phyloP scores from a whole-genome alignment of 1,284 basidiomycete genomes.

The Irpex sp. region DNA sequence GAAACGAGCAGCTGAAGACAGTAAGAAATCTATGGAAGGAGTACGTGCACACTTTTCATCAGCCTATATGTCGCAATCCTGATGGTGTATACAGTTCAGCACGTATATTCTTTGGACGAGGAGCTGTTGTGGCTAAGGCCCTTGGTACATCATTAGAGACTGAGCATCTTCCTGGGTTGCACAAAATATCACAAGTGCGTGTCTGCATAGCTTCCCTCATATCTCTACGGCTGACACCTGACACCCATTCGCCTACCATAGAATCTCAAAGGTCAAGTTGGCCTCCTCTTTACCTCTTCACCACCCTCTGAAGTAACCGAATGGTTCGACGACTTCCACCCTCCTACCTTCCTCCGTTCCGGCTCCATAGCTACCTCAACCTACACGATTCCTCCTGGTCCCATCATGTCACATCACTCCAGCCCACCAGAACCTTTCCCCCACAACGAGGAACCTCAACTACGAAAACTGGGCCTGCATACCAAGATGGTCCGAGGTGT shows the following conservation, averaged over 20 bases:
- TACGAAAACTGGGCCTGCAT: constrained; percentile 86
- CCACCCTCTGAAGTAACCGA: constrained; percentile 86
- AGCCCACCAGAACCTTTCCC: constrained; percentile 86
- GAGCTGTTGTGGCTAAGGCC: constrained; percentile 94
- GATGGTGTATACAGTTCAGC: constrained; percentile 53
- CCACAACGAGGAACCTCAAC: constrained; percentile 95
- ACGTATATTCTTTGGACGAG: constrained; percentile 91
- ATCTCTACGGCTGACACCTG: not conserved
- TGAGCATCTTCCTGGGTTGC: constrained; percentile 81
- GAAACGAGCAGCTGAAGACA: constrained; percentile 92
- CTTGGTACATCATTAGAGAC: constrained; percentile 87
- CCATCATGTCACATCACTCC: constrained; percentile 69
- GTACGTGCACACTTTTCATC: constrained; percentile 39
- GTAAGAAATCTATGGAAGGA: constrained; percentile 93
- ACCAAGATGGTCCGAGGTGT: constrained; percentile 88
- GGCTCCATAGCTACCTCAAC: constrained; percentile 80
- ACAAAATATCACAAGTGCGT: constrained; percentile 77
- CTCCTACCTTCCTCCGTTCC: constrained; percentile 89
- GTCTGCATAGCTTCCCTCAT: not conserved
- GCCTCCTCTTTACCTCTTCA: constrained; percentile 89
- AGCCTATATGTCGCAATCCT: not conserved
- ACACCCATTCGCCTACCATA: constrained; percentile 30
- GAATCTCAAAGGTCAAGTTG: constrained; percentile 92
- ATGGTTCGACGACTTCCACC: constrained; percentile 92
- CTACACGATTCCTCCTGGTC: constrained; percentile 73